These are phyloP conservation scores for Bimuria novae-zelandiae DNA, from an alignment of 2,329 filamentous ascomycete species.

Conservation along the genomic window DNA sequence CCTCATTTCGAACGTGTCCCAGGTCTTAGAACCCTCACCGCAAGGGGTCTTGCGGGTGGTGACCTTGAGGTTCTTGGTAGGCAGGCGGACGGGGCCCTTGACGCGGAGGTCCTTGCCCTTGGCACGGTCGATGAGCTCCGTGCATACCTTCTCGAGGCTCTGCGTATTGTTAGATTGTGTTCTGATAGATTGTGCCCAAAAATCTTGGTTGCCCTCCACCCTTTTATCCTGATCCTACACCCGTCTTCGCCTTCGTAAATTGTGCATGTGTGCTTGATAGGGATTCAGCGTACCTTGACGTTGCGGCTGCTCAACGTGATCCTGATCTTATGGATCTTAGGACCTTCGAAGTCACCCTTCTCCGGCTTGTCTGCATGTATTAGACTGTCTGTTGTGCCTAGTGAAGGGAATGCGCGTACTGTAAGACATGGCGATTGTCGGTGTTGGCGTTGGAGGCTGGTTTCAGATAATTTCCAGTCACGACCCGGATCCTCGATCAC, in stretches of 20 bases:
- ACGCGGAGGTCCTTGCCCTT: constrained; percentile 98
- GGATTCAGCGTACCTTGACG: constrained; percentile 64
- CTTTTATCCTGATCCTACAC: no score
- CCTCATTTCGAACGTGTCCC: constrained; percentile 98
- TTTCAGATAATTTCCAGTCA: constrained; percentile 47
- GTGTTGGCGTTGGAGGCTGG: constrained; percentile 25
- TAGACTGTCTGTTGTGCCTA: constrained; percentile 10
- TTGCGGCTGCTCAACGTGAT: constrained; percentile 97
- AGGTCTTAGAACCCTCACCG: constrained; percentile 99
- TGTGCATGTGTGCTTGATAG: no score
- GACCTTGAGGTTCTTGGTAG: constrained; percentile 96
- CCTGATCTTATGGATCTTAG: constrained; percentile 97
- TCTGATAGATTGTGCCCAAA: background rate
- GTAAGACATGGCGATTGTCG: constrained; percentile 43
- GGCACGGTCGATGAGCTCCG: constrained; percentile 97
- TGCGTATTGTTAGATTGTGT: background rate
- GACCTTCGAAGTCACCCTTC: constrained; percentile 88
- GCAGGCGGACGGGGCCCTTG: constrained; percentile 97
- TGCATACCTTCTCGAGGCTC: constrained; percentile 67
- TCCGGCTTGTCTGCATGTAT: constrained; percentile 71
- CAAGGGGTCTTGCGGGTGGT: constrained; percentile 98
- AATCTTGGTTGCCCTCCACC: no score
- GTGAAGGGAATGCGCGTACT: constrained; percentile 20
- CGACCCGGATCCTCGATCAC: constrained; percentile 53
- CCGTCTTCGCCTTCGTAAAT: no score